Conservation (phyloP, 2,329 filamentous ascomycete species). For the Zelopaecilomyces penicillatus region DNA sequence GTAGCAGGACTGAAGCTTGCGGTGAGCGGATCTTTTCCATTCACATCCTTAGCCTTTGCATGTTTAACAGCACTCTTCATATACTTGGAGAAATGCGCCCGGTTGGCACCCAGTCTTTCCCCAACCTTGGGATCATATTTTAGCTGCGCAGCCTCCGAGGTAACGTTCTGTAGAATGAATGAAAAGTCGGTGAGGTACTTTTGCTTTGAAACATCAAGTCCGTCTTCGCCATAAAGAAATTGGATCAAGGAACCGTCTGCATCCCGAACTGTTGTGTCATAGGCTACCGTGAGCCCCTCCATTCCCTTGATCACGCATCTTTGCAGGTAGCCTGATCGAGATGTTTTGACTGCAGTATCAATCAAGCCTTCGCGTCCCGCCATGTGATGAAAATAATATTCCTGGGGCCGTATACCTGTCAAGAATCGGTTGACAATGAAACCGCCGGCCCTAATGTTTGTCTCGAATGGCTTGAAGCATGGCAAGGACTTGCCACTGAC, state of each 20-base stretch:
- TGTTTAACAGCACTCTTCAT: conserved; percentile 78
- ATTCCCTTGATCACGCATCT: conserved; percentile 97
- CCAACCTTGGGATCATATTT: conserved; percentile 50
- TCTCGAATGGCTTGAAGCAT: conserved; percentile 89
- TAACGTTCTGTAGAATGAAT: conserved; percentile 80
- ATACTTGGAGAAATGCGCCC: conserved; percentile 59
- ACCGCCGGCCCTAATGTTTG: conserved; percentile 78
- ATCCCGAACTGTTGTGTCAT: conserved; percentile 90
- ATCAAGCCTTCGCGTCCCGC: conserved; percentile 96
- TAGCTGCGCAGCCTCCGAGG: conserved; percentile 70
- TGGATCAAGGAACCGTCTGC: conserved; percentile 89
- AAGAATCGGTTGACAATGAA: conserved; percentile 96
- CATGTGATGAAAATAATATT: conserved; percentile 99
- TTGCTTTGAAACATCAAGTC: conserved; percentile 87
- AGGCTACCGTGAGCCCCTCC: conserved; percentile 86
- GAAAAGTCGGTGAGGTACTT: conserved; percentile 85
- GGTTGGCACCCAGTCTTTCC: conserved; percentile 40
- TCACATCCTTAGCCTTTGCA: conserved; percentile 45
- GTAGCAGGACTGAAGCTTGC: conserved; percentile 66
- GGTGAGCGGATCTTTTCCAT: conserved; percentile 66
- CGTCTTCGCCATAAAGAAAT: conserved; percentile 95
- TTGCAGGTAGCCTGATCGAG: conserved; percentile 91
- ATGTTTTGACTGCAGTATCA: conserved; percentile 97
- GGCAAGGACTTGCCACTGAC: conserved; percentile 94
- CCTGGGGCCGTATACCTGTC: conserved; percentile 92